Evolutionary conservation across 164 flowering plant genomes (phyloP).

Genomic region (Buxus sempervirens): DNA sequence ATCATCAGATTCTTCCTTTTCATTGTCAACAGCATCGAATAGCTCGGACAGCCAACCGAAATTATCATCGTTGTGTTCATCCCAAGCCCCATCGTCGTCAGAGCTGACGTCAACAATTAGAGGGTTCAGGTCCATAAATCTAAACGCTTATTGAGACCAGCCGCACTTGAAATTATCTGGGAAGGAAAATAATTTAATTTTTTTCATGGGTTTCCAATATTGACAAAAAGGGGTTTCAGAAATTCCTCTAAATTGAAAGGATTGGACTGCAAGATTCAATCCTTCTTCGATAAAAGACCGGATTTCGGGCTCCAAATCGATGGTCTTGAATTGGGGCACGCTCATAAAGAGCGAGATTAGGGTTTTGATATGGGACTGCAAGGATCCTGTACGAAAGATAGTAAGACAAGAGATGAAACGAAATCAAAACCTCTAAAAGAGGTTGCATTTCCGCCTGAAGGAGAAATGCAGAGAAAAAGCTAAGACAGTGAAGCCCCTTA

Average conservation of each 20-base stretch:
- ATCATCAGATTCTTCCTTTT: slow-evolving; percentile 35
- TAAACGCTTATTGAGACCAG: background rate
- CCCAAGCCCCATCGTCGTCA: slow-evolving; percentile 23
- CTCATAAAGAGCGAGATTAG: background rate
- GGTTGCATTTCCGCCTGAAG: background rate
- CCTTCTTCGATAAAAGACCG: background rate
- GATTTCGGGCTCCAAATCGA: background rate
- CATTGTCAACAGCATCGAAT: slow-evolving; percentile 18
- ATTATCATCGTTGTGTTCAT: slow-evolving; percentile 17
- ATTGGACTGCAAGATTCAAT: background rate
- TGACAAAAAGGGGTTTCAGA: background rate
- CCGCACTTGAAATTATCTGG: background rate
- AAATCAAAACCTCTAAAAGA: background rate
- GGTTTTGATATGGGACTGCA: background rate
- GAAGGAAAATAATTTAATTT: background rate
- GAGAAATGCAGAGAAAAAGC: background rate
- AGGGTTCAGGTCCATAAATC: background rate
- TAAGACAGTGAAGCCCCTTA: background rate
- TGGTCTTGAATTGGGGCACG: background rate
- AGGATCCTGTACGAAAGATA: too few relatives aligned
- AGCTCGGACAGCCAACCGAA: slow-evolving; percentile 41
- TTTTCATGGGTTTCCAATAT: background rate
- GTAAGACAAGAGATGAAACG: background rate
- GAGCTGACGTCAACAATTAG: slow-evolving; percentile 25
- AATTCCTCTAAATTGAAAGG: background rate